phyloP scores from a whole-genome alignment of 129 eudicot species.

The Flaveria robusta region DNA sequence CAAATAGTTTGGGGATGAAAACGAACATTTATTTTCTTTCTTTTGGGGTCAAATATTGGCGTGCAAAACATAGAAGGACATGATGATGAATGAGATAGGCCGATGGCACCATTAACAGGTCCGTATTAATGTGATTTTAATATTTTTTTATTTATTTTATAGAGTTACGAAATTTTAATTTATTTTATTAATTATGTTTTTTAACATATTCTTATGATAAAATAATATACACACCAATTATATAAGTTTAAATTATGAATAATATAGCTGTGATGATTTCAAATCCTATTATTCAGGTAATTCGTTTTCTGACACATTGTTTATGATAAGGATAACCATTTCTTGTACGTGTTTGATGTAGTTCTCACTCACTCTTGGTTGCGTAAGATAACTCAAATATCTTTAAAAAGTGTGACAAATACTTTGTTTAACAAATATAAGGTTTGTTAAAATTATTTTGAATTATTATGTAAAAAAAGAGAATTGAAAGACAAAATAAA shows the following conservation, averaged over 20 bases:
- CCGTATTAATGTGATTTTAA: background rate
- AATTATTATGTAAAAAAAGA: background rate
- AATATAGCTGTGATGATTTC: no score
- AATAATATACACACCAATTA: no score
- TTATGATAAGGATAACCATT: no score
- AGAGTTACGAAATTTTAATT: background rate
- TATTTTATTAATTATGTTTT: no score
- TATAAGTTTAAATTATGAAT: no score
- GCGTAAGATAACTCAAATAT: no score
- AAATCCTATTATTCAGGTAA: no score
- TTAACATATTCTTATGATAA: no score
- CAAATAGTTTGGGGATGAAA: background rate
- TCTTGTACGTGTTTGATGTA: no score
- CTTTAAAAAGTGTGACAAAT: background rate
- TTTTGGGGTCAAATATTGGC: conserved; percentile 27
- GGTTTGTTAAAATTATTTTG: background rate
- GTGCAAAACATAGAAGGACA: conserved; percentile 16
- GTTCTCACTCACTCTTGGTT: no score
- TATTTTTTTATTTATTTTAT: background rate
- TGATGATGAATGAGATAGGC: conserved; percentile 21
- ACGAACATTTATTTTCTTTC: background rate
- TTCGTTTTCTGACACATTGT: no score
- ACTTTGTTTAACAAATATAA: background rate
- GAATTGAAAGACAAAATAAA: conserved; percentile 9
- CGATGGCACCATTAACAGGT: conserved; percentile 5